Evolutionary conservation across 2,329 filamentous ascomycete species (phyloP).

Genomic region (Coniochaeta sp.): DNA sequence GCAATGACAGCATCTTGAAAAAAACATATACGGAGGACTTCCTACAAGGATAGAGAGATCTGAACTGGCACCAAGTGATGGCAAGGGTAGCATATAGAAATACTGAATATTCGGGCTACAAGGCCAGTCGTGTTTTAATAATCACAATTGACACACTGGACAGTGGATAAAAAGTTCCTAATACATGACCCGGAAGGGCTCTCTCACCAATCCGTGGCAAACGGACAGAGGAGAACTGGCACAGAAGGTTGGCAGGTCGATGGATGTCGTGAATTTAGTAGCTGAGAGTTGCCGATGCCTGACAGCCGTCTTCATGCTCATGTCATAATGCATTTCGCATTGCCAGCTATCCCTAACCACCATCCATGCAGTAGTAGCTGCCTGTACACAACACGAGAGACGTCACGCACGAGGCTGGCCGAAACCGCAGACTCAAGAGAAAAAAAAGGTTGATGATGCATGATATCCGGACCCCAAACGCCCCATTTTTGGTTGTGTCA

Average conservation of each 20-base stretch:
- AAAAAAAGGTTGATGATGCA: conserved; percentile 47
- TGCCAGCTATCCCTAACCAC: conserved; percentile 41
- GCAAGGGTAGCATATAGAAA: no score
- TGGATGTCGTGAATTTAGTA: not conserved
- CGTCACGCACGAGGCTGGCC: conserved; percentile 39
- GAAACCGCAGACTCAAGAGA: conserved; percentile 22
- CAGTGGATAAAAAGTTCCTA: no score
- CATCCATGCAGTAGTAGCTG: conserved; percentile 42
- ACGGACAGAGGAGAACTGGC: not conserved
- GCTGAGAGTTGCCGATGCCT: not conserved
- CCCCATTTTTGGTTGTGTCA: conserved; percentile 39
- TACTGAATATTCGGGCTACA: no score
- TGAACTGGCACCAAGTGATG: no score
- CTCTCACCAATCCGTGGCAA: not conserved
- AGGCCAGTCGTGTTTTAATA: no score
- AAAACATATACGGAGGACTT: no score
- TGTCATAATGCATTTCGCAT: conserved; percentile 16
- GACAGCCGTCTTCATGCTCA: not conserved
- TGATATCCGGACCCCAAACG: conserved; percentile 79
- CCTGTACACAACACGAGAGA: conserved; percentile 27
- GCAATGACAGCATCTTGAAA: no score
- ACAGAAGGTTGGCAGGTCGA: not conserved
- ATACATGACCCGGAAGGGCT: no score
- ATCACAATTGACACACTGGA: no score
- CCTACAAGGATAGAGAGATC: no score